These are phyloP conservation scores for Lasiodiplodia sp. DNA, from an alignment of 2,329 filamentous ascomycete species.

Conservation along the genomic window DNA sequence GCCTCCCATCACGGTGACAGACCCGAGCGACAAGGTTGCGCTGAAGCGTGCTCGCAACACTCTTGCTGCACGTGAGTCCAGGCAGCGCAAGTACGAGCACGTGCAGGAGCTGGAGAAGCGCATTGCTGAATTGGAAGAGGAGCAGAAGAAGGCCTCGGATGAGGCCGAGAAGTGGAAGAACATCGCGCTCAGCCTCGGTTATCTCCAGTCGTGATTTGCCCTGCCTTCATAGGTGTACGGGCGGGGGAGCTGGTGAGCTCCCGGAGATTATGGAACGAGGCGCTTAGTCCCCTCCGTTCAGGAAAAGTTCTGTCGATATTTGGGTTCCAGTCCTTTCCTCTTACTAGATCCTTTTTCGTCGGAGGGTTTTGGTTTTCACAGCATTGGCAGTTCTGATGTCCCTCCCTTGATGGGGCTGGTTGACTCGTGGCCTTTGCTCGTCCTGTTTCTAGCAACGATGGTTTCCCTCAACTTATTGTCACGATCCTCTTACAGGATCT, in stretches of 20 bases:
- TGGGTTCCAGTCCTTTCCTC: constrained; percentile 21
- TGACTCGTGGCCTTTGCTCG: constrained; percentile 56
- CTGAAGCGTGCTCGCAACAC: constrained; percentile 95
- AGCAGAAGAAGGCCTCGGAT: constrained; percentile 52
- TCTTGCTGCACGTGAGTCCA: constrained; percentile 90
- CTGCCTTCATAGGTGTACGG: constrained; percentile 35
- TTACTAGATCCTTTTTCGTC: constrained; percentile 29
- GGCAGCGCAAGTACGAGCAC: constrained; percentile 81
- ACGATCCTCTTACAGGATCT: background rate
- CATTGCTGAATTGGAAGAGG: constrained; percentile 72
- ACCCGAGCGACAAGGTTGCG: constrained; percentile 76
- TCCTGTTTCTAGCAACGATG: background rate
- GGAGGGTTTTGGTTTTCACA: constrained; percentile 33
- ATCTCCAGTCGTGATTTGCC: constrained; percentile 44
- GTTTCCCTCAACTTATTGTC: background rate
- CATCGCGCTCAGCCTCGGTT: constrained; percentile 36
- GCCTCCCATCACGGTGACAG: constrained; percentile 74
- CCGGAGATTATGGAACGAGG: constrained; percentile 22
- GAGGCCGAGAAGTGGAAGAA: constrained; percentile 50
- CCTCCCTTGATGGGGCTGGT: constrained; percentile 49
- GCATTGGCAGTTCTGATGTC: constrained; percentile 59
- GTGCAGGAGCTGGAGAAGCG: constrained; percentile 76
- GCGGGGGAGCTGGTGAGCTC: constrained; percentile 47
- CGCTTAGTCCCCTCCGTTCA: constrained; percentile 31
- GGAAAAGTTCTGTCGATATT: constrained; percentile 15